These are phyloP conservation scores for Cichorium intybus DNA, from an alignment of 140 eudicot genomes.

Conservation along the genomic window DNA sequence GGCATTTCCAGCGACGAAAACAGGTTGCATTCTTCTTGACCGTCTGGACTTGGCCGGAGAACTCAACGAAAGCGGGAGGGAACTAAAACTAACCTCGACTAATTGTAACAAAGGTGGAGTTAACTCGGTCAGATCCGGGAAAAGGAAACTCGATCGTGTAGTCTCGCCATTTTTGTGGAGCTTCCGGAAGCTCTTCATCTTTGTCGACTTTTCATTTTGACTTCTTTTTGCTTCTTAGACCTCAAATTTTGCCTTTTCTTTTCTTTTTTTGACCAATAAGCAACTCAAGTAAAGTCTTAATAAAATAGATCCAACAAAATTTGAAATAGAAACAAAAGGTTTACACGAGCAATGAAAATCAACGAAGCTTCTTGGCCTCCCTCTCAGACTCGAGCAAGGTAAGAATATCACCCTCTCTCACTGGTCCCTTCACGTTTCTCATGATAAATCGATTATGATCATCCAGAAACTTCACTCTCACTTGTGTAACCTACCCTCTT, in stretches of 20 bases:
- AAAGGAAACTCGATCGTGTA: no score
- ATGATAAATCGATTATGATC: slow-evolving; percentile 29
- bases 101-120: no score
- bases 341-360: slow-evolving; percentile 1
- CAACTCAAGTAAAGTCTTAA: not conserved
- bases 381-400: no score
- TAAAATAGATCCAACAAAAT: not conserved
- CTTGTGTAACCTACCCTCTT: slow-evolving; percentile 26
- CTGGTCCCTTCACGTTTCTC: slow-evolving; percentile 32
- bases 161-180: no score
- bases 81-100: no score
- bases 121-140: no score
- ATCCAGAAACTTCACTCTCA: slow-evolving; percentile 29
- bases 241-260: no score
- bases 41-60: slow-evolving; percentile 66
- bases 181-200: no score
- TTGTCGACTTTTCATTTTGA: no score
- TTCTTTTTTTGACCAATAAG: not conserved
- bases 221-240: no score
- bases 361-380: slow-evolving; percentile 25
- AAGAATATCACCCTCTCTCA: slow-evolving; percentile 34
- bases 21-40: slow-evolving; percentile 46
- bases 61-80: no score
- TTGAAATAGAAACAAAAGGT: not conserved
- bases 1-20: slow-evolving; percentile 58